Base-by-base conservation (phyloP, 805 yeast genomes). In the Candida ipomoeae region DNA sequence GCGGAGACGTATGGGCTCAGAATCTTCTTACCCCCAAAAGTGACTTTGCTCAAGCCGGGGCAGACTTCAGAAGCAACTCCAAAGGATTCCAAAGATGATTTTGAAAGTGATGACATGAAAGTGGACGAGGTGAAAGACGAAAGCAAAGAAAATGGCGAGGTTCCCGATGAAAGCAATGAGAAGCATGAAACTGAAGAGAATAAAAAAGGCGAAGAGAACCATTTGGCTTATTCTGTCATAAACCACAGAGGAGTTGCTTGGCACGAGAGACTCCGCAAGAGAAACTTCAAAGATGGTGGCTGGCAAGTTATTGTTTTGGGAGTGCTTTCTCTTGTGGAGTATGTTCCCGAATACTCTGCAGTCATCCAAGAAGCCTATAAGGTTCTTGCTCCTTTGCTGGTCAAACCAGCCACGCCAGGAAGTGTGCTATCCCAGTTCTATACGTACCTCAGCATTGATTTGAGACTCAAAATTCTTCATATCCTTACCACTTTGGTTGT, bases 241-340 rank as follows among this genome's bases (percentile, higher is more conserved):
- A 80, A 83, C 50, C 79, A 81, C 64, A 73, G 85, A 48, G 83
- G 83, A 40, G 68, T 71, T 0, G 67, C 83, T 11, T 94, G 98
- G 97, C 80, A 83, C 51, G 95, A 87, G 31, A 73, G 95, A 38
- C 73, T 92, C 17, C 78, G 83, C 13, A 83, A 80, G 49, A 80
- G 96, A 48, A 79, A 80, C 55, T 94, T 87, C 65, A 82, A 78
- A 58, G 90, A 89, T 59, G 96, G 96, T 3, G 82, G 82, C 48
- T 92, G 97, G 97, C 85, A 89, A 58, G 76, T 85, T 38, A 79
- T 86, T 40, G 65, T 91, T 40, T 64, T 90, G 44, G 96, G 96
- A 32, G 73, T 90, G 2, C 73, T 91, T 39, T 80, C 82, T 18
- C 71, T 75, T 44, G 81, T 82, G 14, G 81, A 82, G 42, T 75